phyloP scores from a whole-genome alignment of 2,329 filamentous ascomycete genomes.

The Bipolaris oryzae region DNA sequence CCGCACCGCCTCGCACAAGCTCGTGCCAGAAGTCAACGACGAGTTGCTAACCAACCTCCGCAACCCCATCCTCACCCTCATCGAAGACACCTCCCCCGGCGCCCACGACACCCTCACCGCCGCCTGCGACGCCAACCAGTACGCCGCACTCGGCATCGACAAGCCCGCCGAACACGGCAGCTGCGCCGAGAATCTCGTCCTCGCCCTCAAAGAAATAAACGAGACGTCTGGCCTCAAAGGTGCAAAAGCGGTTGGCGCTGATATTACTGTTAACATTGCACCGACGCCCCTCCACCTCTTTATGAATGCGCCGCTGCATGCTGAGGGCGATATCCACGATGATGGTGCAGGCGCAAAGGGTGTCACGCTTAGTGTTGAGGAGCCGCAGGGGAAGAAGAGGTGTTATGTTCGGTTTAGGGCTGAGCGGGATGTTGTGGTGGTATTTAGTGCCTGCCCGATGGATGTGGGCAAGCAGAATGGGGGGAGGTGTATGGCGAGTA shows the following conservation, averaged over 20 bases:
- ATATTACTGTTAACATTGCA: constrained; percentile 56
- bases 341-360: constrained; percentile 39
- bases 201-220: constrained; percentile 57
- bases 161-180: constrained; percentile 55
- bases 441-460: constrained; percentile 49
- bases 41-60: constrained; percentile 54
- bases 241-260: constrained; percentile 53
- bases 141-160: constrained; percentile 51
- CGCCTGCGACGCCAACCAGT: constrained; percentile 55
- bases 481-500: constrained; percentile 47
- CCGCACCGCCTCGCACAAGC: constrained; percentile 49
- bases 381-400: constrained; percentile 45
- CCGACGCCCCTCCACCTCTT: constrained; percentile 56
- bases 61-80: constrained; percentile 53
- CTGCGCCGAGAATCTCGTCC: constrained; percentile 57
- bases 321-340: constrained; percentile 16
- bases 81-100: constrained; percentile 54
- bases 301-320: constrained; percentile 42
- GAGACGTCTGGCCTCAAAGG: constrained; percentile 55
- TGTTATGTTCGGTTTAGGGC: constrained; percentile 44
- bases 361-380: constrained; percentile 34
- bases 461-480: constrained; percentile 46
- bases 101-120: constrained; percentile 56
- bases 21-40: constrained; percentile 51
- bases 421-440: constrained; percentile 46